Evolutionary conservation across 768 basidiomycete genomes (phyloP).

Genomic region (Tricholoma flavovirens): DNA sequence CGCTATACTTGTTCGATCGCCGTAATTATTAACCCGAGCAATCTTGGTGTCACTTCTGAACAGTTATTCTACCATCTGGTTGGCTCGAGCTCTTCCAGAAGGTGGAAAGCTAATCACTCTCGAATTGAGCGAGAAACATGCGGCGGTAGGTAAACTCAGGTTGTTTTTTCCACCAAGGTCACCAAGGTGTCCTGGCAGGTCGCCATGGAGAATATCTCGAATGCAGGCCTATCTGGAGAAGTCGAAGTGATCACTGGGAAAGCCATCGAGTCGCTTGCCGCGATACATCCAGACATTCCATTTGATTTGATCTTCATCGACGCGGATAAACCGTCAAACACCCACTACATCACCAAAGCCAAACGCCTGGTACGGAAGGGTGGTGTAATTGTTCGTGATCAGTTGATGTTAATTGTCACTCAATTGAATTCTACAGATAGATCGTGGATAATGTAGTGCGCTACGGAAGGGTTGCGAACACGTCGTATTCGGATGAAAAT

Average conservation of each 20-base stretch:
- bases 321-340: conserved; percentile 57
- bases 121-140: conserved; percentile 42
- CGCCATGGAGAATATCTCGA: conserved; percentile 50
- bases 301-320: conserved; percentile 73
- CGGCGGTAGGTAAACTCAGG: conserved; percentile 32
- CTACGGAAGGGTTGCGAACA: conserved; percentile 40
- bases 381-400: conserved; percentile 51
- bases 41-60: neutral
- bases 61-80: conserved; percentile 41
- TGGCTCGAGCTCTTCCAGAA: conserved; percentile 41
- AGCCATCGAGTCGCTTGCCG: conserved; percentile 44
- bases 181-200: conserved; percentile 32
- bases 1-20: conserved; percentile 1
- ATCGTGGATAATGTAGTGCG: conserved; percentile 62
- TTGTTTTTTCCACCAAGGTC: too few species aligned
- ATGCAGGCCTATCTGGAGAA: conserved; percentile 45
- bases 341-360: conserved; percentile 52
- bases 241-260: conserved; percentile 46
- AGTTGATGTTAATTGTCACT: neutral
- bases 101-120: conserved; percentile 45
- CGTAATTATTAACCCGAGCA: neutral
- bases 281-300: conserved; percentile 39
- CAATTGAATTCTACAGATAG: conserved; percentile 21
- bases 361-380: conserved; percentile 55
- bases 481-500: conserved; percentile 23